Conservation (phyloP, 2,329 filamentous ascomycete species). For the Cordyceps cicadae region DNA sequence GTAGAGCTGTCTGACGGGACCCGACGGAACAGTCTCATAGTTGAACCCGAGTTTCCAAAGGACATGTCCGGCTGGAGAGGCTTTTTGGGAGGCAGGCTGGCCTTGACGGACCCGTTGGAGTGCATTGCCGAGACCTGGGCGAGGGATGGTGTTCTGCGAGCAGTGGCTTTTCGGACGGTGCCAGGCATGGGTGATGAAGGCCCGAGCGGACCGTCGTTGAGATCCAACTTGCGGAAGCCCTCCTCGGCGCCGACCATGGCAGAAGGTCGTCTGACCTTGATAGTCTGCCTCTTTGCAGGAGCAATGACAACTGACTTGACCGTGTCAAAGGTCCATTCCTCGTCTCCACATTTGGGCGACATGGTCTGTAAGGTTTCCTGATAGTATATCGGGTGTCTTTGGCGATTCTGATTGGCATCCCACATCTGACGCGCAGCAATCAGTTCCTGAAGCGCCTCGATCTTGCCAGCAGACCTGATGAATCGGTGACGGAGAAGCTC, state of each 20-base stretch:
- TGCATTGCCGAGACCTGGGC: constrained; percentile 26
- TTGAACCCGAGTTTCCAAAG: constrained; percentile 88
- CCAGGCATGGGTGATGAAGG: constrained; percentile 43
- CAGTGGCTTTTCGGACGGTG: constrained; percentile 54
- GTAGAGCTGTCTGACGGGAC: constrained; percentile 63
- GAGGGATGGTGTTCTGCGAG: constrained; percentile 39
- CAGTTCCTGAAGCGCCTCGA: constrained; percentile 80
- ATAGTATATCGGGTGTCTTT: constrained; percentile 73
- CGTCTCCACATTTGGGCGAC: constrained; percentile 57
- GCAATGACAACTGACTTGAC: constrained; percentile 58
- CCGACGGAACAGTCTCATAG: constrained; percentile 82
- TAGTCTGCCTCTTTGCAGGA: constrained; percentile 43
- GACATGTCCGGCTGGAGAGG: constrained; percentile 84
- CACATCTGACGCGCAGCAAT: constrained; percentile 75
- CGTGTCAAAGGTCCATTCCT: constrained; percentile 95
- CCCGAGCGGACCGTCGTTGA: constrained; percentile 53
- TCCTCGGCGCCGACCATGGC: constrained; percentile 52
- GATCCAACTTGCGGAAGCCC: constrained; percentile 49
- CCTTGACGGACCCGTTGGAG: constrained; percentile 31
- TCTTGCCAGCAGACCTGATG: constrained; percentile 76
- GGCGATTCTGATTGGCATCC: constrained; percentile 63
- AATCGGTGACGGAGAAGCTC: constrained; percentile 85
- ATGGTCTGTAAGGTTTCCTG: constrained; percentile 81
- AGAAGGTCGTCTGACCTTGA: constrained; percentile 46
- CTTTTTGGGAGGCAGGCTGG: constrained; percentile 51